Percentiles rank a stretch among this genome's conserved stretches.
Evolutionary conservation across 2,329 filamentous ascomycete species (phyloP).

Genomic region (Claviceps fusiformis): DNA sequence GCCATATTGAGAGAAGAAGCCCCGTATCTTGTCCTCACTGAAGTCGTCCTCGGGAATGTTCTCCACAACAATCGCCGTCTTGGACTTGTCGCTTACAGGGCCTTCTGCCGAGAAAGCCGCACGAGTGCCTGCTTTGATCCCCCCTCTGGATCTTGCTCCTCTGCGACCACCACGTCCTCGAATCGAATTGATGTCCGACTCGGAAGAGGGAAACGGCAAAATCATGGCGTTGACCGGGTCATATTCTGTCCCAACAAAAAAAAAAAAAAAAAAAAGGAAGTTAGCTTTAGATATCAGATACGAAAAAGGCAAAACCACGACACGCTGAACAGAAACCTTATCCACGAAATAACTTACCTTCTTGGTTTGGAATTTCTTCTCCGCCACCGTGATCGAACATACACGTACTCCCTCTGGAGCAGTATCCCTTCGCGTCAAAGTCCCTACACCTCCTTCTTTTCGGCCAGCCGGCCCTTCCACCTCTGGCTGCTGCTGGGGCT

Average conservation of each 20-base stretch:
- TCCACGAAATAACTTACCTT: constrained; percentile 12
- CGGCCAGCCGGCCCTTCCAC: constrained; percentile 16
- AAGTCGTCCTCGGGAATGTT: constrained; percentile 63
- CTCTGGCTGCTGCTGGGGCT: neutral
- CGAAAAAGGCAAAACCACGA: too few species aligned
- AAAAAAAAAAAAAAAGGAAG: too few species aligned
- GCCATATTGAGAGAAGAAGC: constrained; percentile 63
- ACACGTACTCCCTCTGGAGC: constrained; percentile 52
- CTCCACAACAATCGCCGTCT: constrained; percentile 60
- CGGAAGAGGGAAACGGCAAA: constrained; percentile 10
- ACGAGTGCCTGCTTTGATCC: constrained; percentile 24
- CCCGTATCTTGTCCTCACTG: constrained; percentile 47
- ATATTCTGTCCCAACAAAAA: constrained; percentile 15
- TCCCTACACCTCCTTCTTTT: constrained; percentile 43
- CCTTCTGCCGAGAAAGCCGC: constrained; percentile 52
- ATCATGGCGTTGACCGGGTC: constrained; percentile 18
- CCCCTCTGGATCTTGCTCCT: constrained; percentile 20
- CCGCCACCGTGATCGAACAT: constrained; percentile 49
- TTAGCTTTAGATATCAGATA: neutral
- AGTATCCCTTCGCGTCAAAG: constrained; percentile 62
- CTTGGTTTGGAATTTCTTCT: constrained; percentile 2
- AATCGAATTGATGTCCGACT: constrained; percentile 12
- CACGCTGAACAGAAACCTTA: neutral
- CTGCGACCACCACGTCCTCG: constrained; percentile 20
- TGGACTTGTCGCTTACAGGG: constrained; percentile 46